Evolutionary conservation across 345 rosid genomes (phyloP).

Genomic region (Pistacia atlantica): DNA sequence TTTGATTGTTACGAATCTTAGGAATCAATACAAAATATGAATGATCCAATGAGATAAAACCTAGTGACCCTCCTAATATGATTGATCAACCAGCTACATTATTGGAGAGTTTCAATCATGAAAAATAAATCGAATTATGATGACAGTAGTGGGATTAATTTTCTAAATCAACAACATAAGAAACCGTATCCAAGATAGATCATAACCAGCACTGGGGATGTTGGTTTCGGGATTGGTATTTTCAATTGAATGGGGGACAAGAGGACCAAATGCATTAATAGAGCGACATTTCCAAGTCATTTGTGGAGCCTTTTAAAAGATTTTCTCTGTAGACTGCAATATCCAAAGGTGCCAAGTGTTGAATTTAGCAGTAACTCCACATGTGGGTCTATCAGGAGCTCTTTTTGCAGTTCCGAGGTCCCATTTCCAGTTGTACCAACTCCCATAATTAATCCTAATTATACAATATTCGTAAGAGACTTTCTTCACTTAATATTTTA

Average conservation of each 20-base stretch:
- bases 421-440: conserved; percentile 37
- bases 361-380: conserved; percentile 36
- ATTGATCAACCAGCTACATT: conserved; percentile 3
- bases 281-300: conserved; percentile 30
- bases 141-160: conserved; percentile 4
- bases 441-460: conserved; percentile 5
- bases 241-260: conserved; percentile 25
- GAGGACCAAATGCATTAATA: conserved; percentile 35
- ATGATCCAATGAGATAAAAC: not conserved
- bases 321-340: not conserved
- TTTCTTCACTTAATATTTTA: conserved; percentile 14
- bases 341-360: conserved; percentile 35
- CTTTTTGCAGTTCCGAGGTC: conserved; percentile 40
- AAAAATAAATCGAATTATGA: conserved; percentile 15
- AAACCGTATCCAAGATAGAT: conserved; percentile 66
- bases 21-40: not conserved
- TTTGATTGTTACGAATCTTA: not conserved
- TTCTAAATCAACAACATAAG: conserved; percentile 20
- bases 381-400: conserved; percentile 36
- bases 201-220: conserved; percentile 46
- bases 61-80: not conserved
- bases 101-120: conserved; percentile 15
- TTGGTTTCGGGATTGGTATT: conserved; percentile 35
- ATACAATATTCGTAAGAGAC: conserved; percentile 23
- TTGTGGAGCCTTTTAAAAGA: not conserved